Percentiles rank a stretch among this genome's conserved stretches.
phyloP scores from a whole-genome alignment of 768 basidiomycete species.

The Udeniomyces megalosporus region DNA sequence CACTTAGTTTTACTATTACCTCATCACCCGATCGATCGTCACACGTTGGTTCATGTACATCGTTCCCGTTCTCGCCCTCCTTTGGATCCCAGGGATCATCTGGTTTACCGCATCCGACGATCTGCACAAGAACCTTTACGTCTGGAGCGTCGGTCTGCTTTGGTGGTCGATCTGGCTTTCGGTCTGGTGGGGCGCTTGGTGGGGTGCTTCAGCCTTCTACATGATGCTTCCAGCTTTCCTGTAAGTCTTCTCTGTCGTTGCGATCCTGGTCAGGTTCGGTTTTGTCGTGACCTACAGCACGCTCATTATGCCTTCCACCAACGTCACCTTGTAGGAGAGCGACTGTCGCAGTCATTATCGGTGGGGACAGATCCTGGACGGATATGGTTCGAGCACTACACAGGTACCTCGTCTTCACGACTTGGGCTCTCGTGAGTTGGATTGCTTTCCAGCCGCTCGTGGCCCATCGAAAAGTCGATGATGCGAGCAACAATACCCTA shows the following conservation, averaged over 20 bases:
- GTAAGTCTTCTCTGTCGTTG: neutral
- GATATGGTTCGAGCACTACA: slow-evolving; percentile 54
- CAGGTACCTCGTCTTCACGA: slow-evolving; percentile 33
- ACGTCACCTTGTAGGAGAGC: slow-evolving; percentile 32
- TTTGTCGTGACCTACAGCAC: too few relatives aligned
- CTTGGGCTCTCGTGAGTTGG: slow-evolving; percentile 47
- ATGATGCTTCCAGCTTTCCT: slow-evolving; percentile 35
- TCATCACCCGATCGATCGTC: slow-evolving; percentile 49
- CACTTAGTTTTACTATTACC: neutral
- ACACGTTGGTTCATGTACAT: slow-evolving; percentile 63
- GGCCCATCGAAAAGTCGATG: too few relatives aligned
- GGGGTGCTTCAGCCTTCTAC: slow-evolving; percentile 50
- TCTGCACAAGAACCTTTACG: neutral
- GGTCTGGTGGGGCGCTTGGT: slow-evolving; percentile 69
- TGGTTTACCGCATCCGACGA: slow-evolving; percentile 35
- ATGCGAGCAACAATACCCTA: slow-evolving; percentile 28
- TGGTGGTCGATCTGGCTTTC: slow-evolving; percentile 71
- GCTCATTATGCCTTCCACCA: too few relatives aligned
- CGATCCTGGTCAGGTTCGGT: too few relatives aligned
- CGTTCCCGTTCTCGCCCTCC: slow-evolving; percentile 44
- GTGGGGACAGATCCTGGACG: slow-evolving; percentile 26
- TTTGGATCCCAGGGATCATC: slow-evolving; percentile 43
- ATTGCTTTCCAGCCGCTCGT: slow-evolving; percentile 51
- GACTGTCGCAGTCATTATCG: slow-evolving; percentile 56
- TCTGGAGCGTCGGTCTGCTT: slow-evolving; percentile 4